Evolutionary conservation across 768 basidiomycete genomes (phyloP), one percentile per base, ranked within the genome.

Genomic region (Leccinum olivaceopallidum): DNA sequence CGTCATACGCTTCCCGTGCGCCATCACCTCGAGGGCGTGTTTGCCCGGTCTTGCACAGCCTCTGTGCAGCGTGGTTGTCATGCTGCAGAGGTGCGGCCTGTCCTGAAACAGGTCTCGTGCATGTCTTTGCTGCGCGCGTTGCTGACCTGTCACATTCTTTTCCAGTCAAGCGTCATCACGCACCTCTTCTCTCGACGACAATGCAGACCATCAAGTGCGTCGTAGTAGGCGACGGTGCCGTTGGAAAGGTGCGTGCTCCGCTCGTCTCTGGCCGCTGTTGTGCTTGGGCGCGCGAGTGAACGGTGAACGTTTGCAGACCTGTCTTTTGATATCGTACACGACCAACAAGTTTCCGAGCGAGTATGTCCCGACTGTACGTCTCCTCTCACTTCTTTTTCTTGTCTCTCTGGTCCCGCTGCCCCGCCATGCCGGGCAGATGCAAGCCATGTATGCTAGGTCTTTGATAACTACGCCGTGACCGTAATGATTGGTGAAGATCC

Each of bases 401-500:
- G 44, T 47, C 44, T 58, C 26, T 22, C 9, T 47, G 57, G 13
- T 50, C 14, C 53, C 14, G 34, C 53, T 56, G 50, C 32, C 18
- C 28, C 53, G n/a, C 39, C 22, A 22, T 52, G 49, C 48, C 61
- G 65, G 62, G 56, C 66, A 72, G 54, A 68, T 28, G 56, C 61
- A 22, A 61, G 53, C 54, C 50, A 47, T 62, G 36, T 66, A 60
- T 64, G 59, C 61, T 77, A 93, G 92, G 90, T 94, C 61, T 95
- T 95, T 76, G 93, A 96, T 78, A 96, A 96, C 78, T 95, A 95
- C 79, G 97, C 97, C 63, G 97, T 98, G 63, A 98, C 96, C n/a
- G 97, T 99, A 60, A 98, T 99, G 97, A 98, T 99, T 78, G 96
- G 96, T 56, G 97, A 98, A 71, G 96, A 98, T 78, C 96, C 97